A percentile compares a stretch with the other conserved stretches of the same genome.
These are phyloP conservation scores for Saccharum officinarum DNA, from an alignment of 176 grass and related monocot genomes.

Conservation along the genomic window DNA sequence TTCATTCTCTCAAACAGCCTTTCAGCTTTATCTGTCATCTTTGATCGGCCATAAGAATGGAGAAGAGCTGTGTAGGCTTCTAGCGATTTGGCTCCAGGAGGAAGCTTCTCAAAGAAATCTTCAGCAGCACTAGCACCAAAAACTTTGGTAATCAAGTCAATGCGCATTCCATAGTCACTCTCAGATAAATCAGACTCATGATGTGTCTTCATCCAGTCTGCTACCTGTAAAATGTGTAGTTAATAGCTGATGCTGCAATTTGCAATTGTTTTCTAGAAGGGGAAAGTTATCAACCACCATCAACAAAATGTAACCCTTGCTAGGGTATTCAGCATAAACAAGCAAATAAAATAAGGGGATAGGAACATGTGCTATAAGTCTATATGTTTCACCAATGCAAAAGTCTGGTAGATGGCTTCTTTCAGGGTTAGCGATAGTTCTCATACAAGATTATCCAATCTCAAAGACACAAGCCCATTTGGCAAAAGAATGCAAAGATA, in stretches of 20 bases:
- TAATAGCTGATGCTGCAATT: slow-evolving; percentile 7
- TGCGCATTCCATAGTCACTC: slow-evolving; percentile 64
- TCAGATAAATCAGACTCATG: slow-evolving; percentile 70
- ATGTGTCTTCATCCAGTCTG: slow-evolving; percentile 84
- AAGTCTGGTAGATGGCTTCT: not conserved
- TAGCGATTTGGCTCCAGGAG: slow-evolving; percentile 53
- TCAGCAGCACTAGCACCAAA: slow-evolving; percentile 70
- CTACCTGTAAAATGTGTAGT: slow-evolving; percentile 52
- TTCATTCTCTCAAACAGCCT: slow-evolving; percentile 71
- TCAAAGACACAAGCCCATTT: not conserved
- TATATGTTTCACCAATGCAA: not conserved
- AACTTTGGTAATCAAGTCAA: slow-evolving; percentile 79
- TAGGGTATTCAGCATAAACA: slow-evolving; percentile 5
- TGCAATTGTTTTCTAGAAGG: not conserved
- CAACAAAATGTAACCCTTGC: not conserved
- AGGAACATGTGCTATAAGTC: not conserved
- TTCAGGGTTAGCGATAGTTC: not conserved
- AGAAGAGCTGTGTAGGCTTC: slow-evolving; percentile 81
- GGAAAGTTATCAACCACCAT: not conserved
- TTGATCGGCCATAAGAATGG: slow-evolving; percentile 72
- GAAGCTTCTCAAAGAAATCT: slow-evolving; percentile 86
- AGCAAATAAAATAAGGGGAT: not conserved
- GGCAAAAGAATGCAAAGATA: not conserved
- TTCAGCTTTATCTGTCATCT: slow-evolving; percentile 76
- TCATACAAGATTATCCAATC: not conserved